phyloP scores from a whole-genome alignment of 2,329 filamentous ascomycete genomes.

The Aspergillus spinulosporus region DNA sequence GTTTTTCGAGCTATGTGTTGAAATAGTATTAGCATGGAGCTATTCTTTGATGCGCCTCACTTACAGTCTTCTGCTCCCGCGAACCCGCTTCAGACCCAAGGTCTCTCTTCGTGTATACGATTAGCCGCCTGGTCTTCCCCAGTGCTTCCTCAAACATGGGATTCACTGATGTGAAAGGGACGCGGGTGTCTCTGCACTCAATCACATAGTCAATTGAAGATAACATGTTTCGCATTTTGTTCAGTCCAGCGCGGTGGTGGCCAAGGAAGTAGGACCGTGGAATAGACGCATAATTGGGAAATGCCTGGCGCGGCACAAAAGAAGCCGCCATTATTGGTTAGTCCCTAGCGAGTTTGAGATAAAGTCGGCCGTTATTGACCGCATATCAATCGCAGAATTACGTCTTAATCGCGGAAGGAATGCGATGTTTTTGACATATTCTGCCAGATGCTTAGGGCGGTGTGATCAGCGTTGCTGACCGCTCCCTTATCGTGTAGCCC shows the following conservation, averaged over 20 bases:
- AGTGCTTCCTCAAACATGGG: constrained; percentile 81
- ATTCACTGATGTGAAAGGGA: constrained; percentile 86
- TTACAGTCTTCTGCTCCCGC: constrained; percentile 44
- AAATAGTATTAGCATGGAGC: constrained; percentile 4
- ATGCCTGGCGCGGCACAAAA: constrained; percentile 73
- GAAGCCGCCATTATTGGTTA: constrained; percentile 29
- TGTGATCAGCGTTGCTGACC: not conserved
- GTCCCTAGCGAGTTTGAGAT: not conserved
- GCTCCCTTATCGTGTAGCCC: not conserved
- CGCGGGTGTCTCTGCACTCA: constrained; percentile 90
- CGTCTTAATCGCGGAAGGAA: not conserved
- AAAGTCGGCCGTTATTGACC: not conserved
- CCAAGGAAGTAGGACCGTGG: constrained; percentile 91
- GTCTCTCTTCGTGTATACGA: constrained; percentile 91
- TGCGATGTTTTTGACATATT: not conserved
- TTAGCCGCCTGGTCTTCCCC: constrained; percentile 68
- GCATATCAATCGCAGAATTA: not conserved
- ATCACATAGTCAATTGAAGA: constrained; percentile 82
- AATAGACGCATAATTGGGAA: constrained; percentile 72
- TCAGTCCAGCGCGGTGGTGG: constrained; percentile 80
- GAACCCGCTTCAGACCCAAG: constrained; percentile 56
- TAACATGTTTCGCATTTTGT: constrained; percentile 78
- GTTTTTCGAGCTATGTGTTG: constrained; percentile 31
- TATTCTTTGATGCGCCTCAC: constrained; percentile 13
- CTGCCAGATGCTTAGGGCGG: not conserved